Evolutionary conservation across 2,329 filamentous ascomycete genomes (phyloP), one percentile per base, ranked within the genome.

Genomic region (Metarhizium humberi): DNA sequence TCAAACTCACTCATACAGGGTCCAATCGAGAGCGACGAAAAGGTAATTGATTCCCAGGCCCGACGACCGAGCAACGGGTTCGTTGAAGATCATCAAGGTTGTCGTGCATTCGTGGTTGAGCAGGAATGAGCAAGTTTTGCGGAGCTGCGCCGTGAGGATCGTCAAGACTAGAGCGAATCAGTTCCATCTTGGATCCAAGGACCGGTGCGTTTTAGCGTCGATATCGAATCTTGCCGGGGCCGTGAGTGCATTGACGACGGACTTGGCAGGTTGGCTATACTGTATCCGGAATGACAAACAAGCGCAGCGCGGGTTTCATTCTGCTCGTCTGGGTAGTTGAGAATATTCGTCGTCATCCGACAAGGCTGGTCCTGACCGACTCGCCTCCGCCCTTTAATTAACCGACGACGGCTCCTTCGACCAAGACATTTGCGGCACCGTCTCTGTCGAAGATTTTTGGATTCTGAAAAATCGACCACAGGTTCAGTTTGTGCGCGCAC

Each of bases 41-140:
- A 53, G 13, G 4, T 40, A 40, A 40, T 40, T 40, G 36, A 11
- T 25, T 25, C 25, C 25, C 25, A 25, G 4, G 25, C 3, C 25
- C 25, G 25, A 25, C 25, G 25, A 25, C 38, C 38, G 38, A 16
- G 45, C 45, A 14, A 16, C 25, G 8, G 45, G 8, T 6, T 30
- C 3, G 7, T 20, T 16, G 5, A 43, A 20, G 14, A 5, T 45
- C 46, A 34, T 55, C 51, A 50, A 32, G 51, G 30, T 51, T 32
- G 34, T 20, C 36, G 29, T 18, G 11, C 13, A 40, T 49, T 32
- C 20, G 3, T 3, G 14, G 5, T 40, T 69, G 69, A 70, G 69
- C 69, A 70, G 55, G 54, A 68, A 69, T 71, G 69, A 70, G 69
- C 69, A 71, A 59, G 64, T 71, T 69, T 70, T 66, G 57, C 60